phyloP scores from a whole-genome alignment of 129 eudicot genomes.

The Pseudognaphalium luteoalbum region DNA sequence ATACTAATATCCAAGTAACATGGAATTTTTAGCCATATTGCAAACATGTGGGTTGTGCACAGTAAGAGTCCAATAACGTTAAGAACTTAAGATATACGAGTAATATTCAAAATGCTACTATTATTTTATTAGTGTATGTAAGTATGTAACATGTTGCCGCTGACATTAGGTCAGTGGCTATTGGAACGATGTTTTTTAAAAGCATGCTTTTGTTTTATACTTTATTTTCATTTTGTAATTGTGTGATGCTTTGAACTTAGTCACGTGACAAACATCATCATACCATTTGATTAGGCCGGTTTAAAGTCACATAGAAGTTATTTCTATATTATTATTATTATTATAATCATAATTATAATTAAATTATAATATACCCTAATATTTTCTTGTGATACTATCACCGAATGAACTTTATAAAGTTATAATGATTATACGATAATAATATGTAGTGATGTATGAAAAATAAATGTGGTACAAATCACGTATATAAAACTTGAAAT shows the following conservation, averaged over 20 bases:
- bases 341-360: too few relatives aligned
- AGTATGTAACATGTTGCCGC: slow-evolving; percentile 12
- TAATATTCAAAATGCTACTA: too few relatives aligned
- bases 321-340: too few relatives aligned
- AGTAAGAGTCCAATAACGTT: slow-evolving; percentile 28
- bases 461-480: too few relatives aligned
- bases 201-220: neutral
- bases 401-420: too few relatives aligned
- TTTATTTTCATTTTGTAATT: neutral
- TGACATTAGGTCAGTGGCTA: slow-evolving; percentile 16
- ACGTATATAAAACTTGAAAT: neutral
- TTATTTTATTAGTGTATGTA: too few relatives aligned
- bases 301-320: neutral
- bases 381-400: too few relatives aligned
- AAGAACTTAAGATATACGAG: slow-evolving; percentile 1
- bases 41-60: slow-evolving; percentile 27
- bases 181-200: slow-evolving; percentile 13
- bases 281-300: neutral
- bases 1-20: slow-evolving; percentile 22
- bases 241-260: slow-evolving; percentile 8
- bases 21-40: slow-evolving; percentile 22
- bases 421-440: too few relatives aligned
- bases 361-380: too few relatives aligned
- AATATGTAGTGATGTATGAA: too few relatives aligned
- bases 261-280: slow-evolving; percentile 24